Evolutionary conservation across 768 basidiomycete species (phyloP).

Genomic region (Panellus pusillus): DNA sequence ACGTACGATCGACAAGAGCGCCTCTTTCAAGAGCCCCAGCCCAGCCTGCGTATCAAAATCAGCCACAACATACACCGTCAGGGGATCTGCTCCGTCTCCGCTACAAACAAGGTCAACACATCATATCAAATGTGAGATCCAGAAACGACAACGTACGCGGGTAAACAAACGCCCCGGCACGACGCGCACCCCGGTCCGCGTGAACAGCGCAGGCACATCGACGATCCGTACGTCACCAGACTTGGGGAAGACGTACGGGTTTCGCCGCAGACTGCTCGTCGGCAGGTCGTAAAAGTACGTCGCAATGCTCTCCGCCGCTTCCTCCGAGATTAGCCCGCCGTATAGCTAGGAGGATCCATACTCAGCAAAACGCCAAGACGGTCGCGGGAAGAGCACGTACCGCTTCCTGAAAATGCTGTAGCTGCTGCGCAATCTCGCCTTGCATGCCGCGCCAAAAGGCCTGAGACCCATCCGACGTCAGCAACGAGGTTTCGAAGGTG

Average conservation of each 20-base stretch:
- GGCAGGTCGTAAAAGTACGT: slow-evolving; percentile 93
- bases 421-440: slow-evolving; percentile 53
- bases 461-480: slow-evolving; percentile 35
- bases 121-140: not conserved
- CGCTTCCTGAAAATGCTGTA: slow-evolving; percentile 73
- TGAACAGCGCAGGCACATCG: slow-evolving; percentile 57
- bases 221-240: slow-evolving; percentile 48
- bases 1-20: slow-evolving; percentile 35
- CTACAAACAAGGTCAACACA: slow-evolving; percentile 14
- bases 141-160: slow-evolving; percentile 45
- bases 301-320: slow-evolving; percentile 47
- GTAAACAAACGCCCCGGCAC: slow-evolving; percentile 56
- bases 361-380: not conserved
- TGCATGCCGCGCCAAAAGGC: slow-evolving; percentile 67
- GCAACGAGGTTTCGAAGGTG: not conserved
- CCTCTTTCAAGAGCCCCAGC: slow-evolving; percentile 57
- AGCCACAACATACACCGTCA: slow-evolving; percentile 67
- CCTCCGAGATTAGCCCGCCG: slow-evolving; percentile 54
- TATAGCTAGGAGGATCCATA: slow-evolving; percentile 47
- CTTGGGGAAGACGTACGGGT: slow-evolving; percentile 67
- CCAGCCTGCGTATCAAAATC: slow-evolving; percentile 74
- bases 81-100: slow-evolving; percentile 35
- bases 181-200: slow-evolving; percentile 42
- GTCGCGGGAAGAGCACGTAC: slow-evolving; percentile 37
- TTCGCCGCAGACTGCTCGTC: slow-evolving; percentile 67